Evolutionary conservation across 805 yeast species (phyloP).

Genomic region (Candida sakaeoensis): DNA sequence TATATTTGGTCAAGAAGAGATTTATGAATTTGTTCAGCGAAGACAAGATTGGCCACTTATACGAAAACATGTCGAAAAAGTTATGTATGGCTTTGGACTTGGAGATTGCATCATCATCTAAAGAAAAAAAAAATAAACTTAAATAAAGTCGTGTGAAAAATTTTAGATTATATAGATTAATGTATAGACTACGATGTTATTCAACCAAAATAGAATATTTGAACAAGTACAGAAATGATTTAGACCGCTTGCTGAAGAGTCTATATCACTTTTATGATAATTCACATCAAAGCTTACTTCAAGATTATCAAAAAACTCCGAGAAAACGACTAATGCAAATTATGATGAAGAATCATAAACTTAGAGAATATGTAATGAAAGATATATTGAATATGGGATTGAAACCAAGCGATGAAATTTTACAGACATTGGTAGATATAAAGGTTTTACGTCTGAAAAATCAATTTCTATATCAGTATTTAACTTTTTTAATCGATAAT

Average conservation of each 20-base stretch:
- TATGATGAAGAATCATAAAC: background rate
- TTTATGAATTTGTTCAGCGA: slow-evolving; percentile 86
- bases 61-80: slow-evolving; percentile 79
- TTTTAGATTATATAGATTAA: background rate
- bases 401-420: background rate
- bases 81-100: slow-evolving; percentile 86
- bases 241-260: background rate
- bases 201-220: background rate
- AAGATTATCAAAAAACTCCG: background rate
- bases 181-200: slow-evolving; percentile 7
- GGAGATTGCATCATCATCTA: slow-evolving; percentile 62
- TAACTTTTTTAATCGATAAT: slow-evolving; percentile 1
- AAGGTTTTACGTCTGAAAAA: background rate
- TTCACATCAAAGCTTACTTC: background rate
- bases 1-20: slow-evolving; percentile 85
- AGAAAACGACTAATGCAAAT: slow-evolving; percentile 2
- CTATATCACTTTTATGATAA: background rate
- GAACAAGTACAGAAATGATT: background rate
- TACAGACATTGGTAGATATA: background rate
- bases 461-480: background rate
- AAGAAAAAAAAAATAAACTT: too few relatives aligned
- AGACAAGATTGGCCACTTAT: slow-evolving; percentile 83
- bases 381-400: background rate
- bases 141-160: slow-evolving; percentile 7
- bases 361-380: background rate